These are phyloP conservation scores for Aureobasidium sp. DNA, from an alignment of 2,329 filamentous ascomycete species.

Conservation along the genomic window DNA sequence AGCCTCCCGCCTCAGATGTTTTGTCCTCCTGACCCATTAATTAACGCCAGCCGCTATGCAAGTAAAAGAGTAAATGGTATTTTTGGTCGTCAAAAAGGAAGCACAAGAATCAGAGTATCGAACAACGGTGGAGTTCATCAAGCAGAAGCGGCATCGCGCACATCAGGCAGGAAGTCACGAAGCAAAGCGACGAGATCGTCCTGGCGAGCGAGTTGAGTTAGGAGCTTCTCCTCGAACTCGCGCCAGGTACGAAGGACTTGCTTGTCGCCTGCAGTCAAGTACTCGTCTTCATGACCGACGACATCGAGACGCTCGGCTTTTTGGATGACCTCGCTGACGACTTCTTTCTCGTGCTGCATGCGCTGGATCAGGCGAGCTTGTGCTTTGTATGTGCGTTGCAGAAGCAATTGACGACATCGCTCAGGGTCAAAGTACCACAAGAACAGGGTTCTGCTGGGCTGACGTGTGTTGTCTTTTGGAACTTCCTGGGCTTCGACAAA, in stretches of 20 bases:
- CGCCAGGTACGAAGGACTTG: slow-evolving; percentile 58
- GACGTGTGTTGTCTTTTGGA: slow-evolving; percentile 75
- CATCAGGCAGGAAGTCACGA: slow-evolving; percentile 50
- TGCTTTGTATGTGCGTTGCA: slow-evolving; percentile 80
- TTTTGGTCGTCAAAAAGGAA: background rate
- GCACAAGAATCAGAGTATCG: background rate
- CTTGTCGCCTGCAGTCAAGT: slow-evolving; percentile 68
- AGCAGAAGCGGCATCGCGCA: background rate
- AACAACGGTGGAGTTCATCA: background rate
- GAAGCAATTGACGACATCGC: slow-evolving; percentile 59
- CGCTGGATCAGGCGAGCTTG: slow-evolving; percentile 83
- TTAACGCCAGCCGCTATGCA: slow-evolving; percentile 17
- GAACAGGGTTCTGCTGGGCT: slow-evolving; percentile 78
- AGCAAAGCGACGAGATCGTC: slow-evolving; percentile 81
- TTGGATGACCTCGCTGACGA: slow-evolving; percentile 64
- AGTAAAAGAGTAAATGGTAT: background rate
- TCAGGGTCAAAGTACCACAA: slow-evolving; percentile 86
- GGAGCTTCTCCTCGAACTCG: slow-evolving; percentile 59
- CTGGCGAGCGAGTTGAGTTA: slow-evolving; percentile 70
- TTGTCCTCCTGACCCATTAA: background rate
- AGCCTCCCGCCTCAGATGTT: background rate
- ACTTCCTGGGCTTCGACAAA: slow-evolving; percentile 91
- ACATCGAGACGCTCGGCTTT: slow-evolving; percentile 84
- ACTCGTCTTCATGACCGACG: slow-evolving; percentile 72
- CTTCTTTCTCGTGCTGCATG: slow-evolving; percentile 65